A percentile compares a stretch with the other conserved stretches of the same genome.
Evolutionary conservation across 2,329 filamentous ascomycete genomes (phyloP).

Genomic region (Fusarium cyanostomum): DNA sequence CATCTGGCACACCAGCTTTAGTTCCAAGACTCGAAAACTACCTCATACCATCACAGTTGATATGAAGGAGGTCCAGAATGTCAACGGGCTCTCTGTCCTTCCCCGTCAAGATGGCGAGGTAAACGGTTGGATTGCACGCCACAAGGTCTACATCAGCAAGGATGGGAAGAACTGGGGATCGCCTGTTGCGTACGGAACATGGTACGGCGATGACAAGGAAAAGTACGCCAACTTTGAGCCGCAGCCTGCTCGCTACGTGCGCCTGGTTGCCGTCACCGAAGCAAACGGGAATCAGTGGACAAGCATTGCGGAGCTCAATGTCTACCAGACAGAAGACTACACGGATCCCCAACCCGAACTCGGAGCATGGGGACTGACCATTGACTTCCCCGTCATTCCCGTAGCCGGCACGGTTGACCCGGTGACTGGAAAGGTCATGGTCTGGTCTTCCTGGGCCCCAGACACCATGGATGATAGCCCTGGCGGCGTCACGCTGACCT

Average conservation of each 20-base stretch:
- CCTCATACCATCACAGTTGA: slow-evolving; percentile 29
- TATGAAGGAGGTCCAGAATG: slow-evolving; percentile 13
- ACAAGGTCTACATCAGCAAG: slow-evolving; percentile 14
- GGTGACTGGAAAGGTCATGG: slow-evolving; percentile 6
- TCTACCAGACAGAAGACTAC: slow-evolving; percentile 18
- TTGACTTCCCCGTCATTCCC: slow-evolving; percentile 30
- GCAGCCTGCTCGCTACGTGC: slow-evolving; percentile 9
- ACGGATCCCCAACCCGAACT: background rate
- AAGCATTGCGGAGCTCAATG: slow-evolving; percentile 26
- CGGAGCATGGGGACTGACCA: slow-evolving; percentile 24
- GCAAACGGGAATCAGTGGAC: slow-evolving; percentile 10
- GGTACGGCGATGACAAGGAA: slow-evolving; percentile 17
- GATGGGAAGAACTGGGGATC: slow-evolving; percentile 17
- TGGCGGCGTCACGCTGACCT: slow-evolving; percentile 16
- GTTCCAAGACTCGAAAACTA: background rate
- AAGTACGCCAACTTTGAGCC: slow-evolving; percentile 33
- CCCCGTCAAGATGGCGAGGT: slow-evolving; percentile 19
- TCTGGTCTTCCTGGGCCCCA: slow-evolving; percentile 25
- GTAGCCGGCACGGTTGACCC: slow-evolving; percentile 26
- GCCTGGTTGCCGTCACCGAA: slow-evolving; percentile 13
- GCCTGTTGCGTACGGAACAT: slow-evolving; percentile 27
- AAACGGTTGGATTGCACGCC: slow-evolving; percentile 17
- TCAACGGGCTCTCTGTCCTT: slow-evolving; percentile 28
- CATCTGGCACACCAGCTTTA: slow-evolving; percentile 18
- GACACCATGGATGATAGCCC: slow-evolving; percentile 17